Base-by-base conservation (phyloP, 176 grass and related monocot species). In the Areca catechu region DNA sequence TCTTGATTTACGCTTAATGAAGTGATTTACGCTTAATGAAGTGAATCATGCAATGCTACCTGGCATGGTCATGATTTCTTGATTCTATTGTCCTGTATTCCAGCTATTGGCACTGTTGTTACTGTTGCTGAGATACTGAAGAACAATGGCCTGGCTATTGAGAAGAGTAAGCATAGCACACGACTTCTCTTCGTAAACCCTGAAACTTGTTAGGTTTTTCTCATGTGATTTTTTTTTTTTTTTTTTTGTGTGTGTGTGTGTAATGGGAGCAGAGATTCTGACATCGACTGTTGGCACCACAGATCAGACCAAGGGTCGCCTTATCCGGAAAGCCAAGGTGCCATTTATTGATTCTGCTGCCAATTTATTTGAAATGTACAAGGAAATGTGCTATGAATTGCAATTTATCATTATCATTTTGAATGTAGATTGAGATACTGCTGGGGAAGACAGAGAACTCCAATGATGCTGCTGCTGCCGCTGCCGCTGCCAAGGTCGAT, bases 291-390 rank as follows among this genome's bases (percentile, higher is more conserved):
- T 91, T 14, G 92, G 83, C 71, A 88, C 84, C 53, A 91, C 79
- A 58, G 80, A 91, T 49, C 83, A 87, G 54, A 69, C 80, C 0
- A 97, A 97, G 74, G 92, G 92, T 16, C 76, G 79, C 17, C 77
- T 91, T 4, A 75, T 97, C 50, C 80, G 92, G 53, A 97, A 97
- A 82, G 92, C 92, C 63, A 91, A 97, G 83, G 92, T 84, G 58
- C 20, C 16, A 67, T 22, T 12, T 7, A 15, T 6, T 18, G 24
- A 16, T 58, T 20, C 24, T 16, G 15, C 4, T 52, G 18, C 23
- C 51, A 1, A 56, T 19, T 4, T 29, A 17, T 16, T 49, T 27
- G 29, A 48, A 34, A 22, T 63, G 18, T 48, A 7, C 7, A 43
- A 43, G 1, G 34, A 43, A 43, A 3, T 19, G 17, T 25, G 12